Evolutionary conservation across 371 early-diverging fungal species (phyloP).

Genomic region (Fennellomyces sp.): DNA sequence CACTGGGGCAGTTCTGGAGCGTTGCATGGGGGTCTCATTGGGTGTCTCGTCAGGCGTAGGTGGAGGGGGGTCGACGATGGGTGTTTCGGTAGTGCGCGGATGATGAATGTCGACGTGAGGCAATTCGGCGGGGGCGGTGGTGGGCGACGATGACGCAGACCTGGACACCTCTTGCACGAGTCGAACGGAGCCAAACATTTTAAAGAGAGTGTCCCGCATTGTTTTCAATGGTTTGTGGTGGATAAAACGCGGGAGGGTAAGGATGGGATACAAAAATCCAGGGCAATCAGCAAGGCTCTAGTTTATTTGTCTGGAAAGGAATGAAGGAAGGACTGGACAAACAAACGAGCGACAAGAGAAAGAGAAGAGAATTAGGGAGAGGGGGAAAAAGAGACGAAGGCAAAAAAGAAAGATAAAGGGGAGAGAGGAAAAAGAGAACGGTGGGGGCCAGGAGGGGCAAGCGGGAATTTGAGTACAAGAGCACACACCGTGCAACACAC

Average conservation of each 20-base stretch:
- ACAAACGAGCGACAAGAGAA: conserved; percentile 3
- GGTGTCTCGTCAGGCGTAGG: background rate
- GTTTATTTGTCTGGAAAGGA: conserved; percentile 13
- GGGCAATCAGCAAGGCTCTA: background rate
- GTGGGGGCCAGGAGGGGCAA: background rate
- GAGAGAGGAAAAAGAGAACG: background rate
- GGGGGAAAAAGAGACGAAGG: conserved; percentile 1
- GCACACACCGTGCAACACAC: conserved; percentile 5
- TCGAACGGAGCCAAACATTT: conserved; percentile 48
- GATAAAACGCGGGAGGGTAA: background rate
- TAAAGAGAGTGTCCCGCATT: conserved; percentile 35
- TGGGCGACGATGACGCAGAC: conserved; percentile 20
- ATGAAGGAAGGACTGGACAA: conserved; percentile 12
- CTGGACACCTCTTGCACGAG: conserved; percentile 54
- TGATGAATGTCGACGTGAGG: background rate
- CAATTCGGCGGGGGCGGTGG: background rate
- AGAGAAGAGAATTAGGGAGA: conserved; percentile 3
- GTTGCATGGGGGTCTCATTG: background rate
- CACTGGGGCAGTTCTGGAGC: background rate
- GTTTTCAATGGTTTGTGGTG: background rate
- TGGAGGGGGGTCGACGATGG: background rate
- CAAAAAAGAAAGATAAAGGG: conserved; percentile 1
- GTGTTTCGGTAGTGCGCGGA: background rate
- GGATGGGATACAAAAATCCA: background rate
- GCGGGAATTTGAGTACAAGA: conserved; percentile 6